phyloP scores from a whole-genome alignment of 2,329 filamentous ascomycete species.

The Fusarium xylarioides region DNA sequence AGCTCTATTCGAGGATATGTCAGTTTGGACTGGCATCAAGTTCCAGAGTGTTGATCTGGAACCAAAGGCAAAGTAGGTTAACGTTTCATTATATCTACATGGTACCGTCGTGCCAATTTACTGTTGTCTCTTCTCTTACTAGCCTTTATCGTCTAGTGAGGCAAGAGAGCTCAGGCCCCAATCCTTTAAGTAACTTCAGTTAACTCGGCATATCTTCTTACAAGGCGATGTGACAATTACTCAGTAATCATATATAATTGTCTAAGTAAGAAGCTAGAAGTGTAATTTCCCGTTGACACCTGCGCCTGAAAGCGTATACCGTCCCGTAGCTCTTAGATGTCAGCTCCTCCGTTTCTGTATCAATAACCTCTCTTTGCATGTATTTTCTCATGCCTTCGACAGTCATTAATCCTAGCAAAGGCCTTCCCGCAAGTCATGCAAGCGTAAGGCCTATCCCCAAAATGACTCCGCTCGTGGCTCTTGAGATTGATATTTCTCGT shows the following conservation, averaged over 20 bases:
- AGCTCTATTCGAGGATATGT: rapidly evolving
- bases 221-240: too few species aligned
- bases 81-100: rapidly evolving
- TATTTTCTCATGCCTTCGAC: conserved; percentile 18
- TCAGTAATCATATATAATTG: too few species aligned
- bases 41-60: not conserved
- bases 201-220: too few species aligned
- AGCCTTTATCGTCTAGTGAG: too few species aligned
- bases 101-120: rapidly evolving
- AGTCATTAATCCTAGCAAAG: not conserved
- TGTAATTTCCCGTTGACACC: rapidly evolving
- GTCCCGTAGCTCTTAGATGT: rapidly evolving
- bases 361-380: not conserved
- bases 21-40: rapidly evolving
- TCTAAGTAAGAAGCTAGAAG: too few species aligned
- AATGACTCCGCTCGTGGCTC: not conserved
- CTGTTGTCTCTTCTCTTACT: not conserved
- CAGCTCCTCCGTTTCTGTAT: rapidly evolving
- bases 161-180: too few species aligned
- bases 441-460: not conserved
- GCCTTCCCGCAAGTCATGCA: not conserved
- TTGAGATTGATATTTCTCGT: not conserved
- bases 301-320: rapidly evolving
- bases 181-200: too few species aligned
- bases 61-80: not conserved